Evolutionary conservation across 495 filamentous ascomycete species (phyloP).

Genomic region (Annulohypoxylon moriforme): DNA sequence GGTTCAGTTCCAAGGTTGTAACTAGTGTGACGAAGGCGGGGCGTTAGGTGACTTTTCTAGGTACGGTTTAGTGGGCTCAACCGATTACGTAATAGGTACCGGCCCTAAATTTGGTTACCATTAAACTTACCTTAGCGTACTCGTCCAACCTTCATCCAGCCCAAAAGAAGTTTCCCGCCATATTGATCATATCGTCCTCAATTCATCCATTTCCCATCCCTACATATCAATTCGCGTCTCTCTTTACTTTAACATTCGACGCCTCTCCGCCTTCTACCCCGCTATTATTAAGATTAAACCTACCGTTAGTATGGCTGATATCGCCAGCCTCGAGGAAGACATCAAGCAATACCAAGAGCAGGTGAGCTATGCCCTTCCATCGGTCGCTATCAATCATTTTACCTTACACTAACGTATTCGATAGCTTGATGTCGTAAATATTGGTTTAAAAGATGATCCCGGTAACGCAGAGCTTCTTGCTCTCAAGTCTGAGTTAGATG

Average conservation of each 20-base stretch:
- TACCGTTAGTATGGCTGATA: slow-evolving; percentile 61
- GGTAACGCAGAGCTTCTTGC: slow-evolving; percentile 82
- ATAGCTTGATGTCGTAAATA: slow-evolving; percentile 83
- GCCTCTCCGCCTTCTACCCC: neutral
- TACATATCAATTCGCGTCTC: neutral
- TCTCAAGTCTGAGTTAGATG: slow-evolving; percentile 84
- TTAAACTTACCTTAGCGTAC: neutral
- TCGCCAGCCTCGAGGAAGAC: slow-evolving; percentile 76
- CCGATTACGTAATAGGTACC: too few species aligned
- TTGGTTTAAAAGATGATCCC: slow-evolving; percentile 82
- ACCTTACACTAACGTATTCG: slow-evolving; percentile 14
- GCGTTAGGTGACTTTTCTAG: too few species aligned
- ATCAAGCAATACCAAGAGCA: slow-evolving; percentile 85
- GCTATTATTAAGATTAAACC: neutral
- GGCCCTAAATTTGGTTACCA: neutral
- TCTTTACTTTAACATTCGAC: neutral
- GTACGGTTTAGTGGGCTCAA: too few species aligned
- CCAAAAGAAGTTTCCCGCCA: neutral
- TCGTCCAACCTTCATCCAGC: neutral
- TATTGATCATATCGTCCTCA: neutral
- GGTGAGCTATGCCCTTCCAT: slow-evolving; percentile 57
- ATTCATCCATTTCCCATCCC: too few species aligned
- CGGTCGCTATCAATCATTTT: slow-evolving; percentile 9
- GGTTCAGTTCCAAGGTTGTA: too few species aligned
- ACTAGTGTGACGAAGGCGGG: too few species aligned